Base-by-base conservation (phyloP, 2,329 filamentous ascomycete genomes). In the Tolypocladium cylindrosporum region DNA sequence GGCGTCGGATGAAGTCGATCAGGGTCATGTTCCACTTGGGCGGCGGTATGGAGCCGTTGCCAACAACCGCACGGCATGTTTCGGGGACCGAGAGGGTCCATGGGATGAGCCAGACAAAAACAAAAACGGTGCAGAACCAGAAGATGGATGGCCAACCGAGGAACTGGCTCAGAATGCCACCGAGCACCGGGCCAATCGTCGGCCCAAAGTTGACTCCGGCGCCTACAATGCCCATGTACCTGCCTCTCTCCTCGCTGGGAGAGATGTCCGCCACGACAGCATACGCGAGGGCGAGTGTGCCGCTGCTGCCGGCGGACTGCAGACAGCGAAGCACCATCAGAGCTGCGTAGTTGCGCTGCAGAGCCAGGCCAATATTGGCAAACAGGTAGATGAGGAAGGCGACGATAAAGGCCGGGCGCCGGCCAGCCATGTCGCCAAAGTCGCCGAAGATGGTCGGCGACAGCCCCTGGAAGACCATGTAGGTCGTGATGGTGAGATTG, bases 261-360 rank as follows among this genome's bases (percentile, higher is more conserved):
- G 85, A 79, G 6, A 91, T 79, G 64, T 94, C 90, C 0, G 87
- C 85, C 16, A 92, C 81, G 1, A 91, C 83, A 2, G 85, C 89
- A 60, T 81, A 87, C 0, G 83, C 84, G 1, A 94, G 75, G 0
- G 89, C 86, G n/a, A 91, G 76, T 0, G 87, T 88, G 0, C 85
- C 85, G 63, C 83, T 86, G 67, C 82, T 87, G 0, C 87, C 86
- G 0, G 77, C 76, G 39, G 82, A 84, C 65, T 89, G 86, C 3
- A 87, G 59, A 71, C 82, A 83, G 0, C 86, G 78, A 10, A 89
- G 71, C 2, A 87, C 74, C 39, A 88, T 66, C 24, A 89, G 70
- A 0, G 84, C 80, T 1, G 77, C 74, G 58, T 82, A 86, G 65
- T 79, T 75, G 37, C 79, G 73, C 63, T 86, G 82, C 11, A 86